A percentile compares a stretch with the other conserved stretches of the same genome.
These are phyloP conservation scores for Fistulifera solaris DNA, from an alignment of 108 stramenopile species.

Conservation along the genomic window DNA sequence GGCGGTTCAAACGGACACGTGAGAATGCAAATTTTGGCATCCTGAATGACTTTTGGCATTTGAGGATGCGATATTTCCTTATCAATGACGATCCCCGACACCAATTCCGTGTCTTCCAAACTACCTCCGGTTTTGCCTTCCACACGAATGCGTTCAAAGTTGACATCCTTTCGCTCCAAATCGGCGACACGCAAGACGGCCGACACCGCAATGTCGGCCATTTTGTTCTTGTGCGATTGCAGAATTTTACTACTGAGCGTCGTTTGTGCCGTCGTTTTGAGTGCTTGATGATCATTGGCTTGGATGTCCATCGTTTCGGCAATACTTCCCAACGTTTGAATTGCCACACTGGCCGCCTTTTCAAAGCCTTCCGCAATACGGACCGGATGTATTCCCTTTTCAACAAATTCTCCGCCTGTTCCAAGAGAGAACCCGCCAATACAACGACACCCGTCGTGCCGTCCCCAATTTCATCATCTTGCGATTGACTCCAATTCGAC, in stretches of 20 bases:
- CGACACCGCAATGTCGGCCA: conserved; percentile 94
- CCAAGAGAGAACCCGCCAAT: conserved; percentile 93
- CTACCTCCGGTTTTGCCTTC: conserved; percentile 98
- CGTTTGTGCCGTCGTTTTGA: conserved; percentile 93
- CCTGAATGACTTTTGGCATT: conserved; percentile 87
- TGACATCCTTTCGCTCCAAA: conserved; percentile 94
- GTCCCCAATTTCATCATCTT: conserved; percentile 99
- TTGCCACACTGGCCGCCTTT: conserved; percentile 87
- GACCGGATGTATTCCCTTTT: conserved; percentile 94
- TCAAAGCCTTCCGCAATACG: conserved; percentile 97
- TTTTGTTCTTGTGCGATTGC: conserved; percentile 89
- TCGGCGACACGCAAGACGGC: conserved; percentile 95
- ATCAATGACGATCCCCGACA: conserved; percentile 95
- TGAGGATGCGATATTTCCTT: conserved; percentile 98
- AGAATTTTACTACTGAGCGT: conserved; percentile 95
- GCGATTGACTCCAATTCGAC: conserved; percentile 92
- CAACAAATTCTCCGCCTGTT: conserved; percentile 93
- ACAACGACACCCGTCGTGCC: conserved; percentile 99
- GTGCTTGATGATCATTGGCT: conserved; percentile 77
- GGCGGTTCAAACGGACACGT: conserved; percentile 99
- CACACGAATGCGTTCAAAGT: conserved; percentile 99
- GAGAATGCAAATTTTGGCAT: conserved; percentile 94
- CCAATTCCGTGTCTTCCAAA: conserved; percentile 94
- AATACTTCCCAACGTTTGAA: conserved; percentile 77
- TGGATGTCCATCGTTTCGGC: conserved; percentile 83